Conservation (phyloP, 2,329 filamentous ascomycete species). For the Sclerotinia minor region DNA sequence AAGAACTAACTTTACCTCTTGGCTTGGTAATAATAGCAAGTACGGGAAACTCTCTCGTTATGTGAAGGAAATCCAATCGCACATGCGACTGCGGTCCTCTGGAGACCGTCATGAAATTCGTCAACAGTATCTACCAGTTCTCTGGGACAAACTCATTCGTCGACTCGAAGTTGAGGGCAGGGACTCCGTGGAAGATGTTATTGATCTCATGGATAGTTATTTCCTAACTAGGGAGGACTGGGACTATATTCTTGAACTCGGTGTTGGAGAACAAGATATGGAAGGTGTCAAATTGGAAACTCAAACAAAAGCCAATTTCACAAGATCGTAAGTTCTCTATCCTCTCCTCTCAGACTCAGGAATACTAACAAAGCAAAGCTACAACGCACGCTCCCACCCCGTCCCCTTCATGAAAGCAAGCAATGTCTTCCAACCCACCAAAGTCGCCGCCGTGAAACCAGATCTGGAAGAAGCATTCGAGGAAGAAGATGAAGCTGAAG, state of each 20-base stretch:
- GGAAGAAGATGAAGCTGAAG: slow-evolving; percentile 78
- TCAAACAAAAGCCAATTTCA: slow-evolving; percentile 87
- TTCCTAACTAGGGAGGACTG: slow-evolving; percentile 94
- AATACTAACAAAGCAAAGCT: slow-evolving; percentile 50
- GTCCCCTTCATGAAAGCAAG: slow-evolving; percentile 95
- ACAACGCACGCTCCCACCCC: slow-evolving; percentile 84
- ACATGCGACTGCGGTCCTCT: slow-evolving; percentile 89
- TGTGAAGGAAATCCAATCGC: slow-evolving; percentile 91
- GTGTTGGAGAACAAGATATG: slow-evolving; percentile 80
- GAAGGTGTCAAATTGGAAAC: slow-evolving; percentile 74
- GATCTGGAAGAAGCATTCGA: slow-evolving; percentile 97
- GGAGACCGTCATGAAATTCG: slow-evolving; percentile 92
- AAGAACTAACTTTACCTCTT: slow-evolving; percentile 76
- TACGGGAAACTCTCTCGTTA: slow-evolving; percentile 73
- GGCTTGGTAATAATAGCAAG: slow-evolving; percentile 96
- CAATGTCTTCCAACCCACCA: slow-evolving; percentile 70
- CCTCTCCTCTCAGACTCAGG: not conserved
- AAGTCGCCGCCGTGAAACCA: slow-evolving; percentile 71
- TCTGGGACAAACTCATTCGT: slow-evolving; percentile 80
- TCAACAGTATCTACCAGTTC: slow-evolving; percentile 86
- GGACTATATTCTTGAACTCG: slow-evolving; percentile 87
- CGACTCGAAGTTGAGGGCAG: slow-evolving; percentile 76
- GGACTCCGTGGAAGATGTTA: slow-evolving; percentile 77
- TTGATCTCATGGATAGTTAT: slow-evolving; percentile 96
- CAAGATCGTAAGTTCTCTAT: slow-evolving; percentile 66